A percentile compares a stretch with the other conserved stretches of the same genome.
These are phyloP conservation scores for Pseudotsuga menziesii DNA, from an alignment of 75 land plant species.

Conservation along the genomic window DNA sequence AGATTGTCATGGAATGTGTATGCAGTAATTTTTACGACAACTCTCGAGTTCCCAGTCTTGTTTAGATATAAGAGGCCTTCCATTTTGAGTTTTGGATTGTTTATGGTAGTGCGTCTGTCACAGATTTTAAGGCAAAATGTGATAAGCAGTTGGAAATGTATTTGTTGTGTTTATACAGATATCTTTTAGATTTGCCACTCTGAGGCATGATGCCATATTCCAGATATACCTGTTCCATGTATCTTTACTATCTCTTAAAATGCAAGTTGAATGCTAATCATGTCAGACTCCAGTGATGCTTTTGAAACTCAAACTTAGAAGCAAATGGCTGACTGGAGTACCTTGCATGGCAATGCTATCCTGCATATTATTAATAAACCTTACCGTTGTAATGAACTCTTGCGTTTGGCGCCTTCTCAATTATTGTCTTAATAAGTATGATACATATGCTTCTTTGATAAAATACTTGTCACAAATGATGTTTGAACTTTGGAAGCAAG, in stretches of 20 bases:
- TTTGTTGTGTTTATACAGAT: neutral
- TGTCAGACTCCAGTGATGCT: neutral
- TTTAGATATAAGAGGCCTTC: neutral
- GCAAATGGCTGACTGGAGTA: neutral
- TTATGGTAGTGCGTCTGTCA: neutral
- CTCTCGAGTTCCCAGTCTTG: neutral
- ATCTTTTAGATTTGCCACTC: neutral
- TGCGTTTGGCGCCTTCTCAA: no score
- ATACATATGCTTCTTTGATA: neutral
- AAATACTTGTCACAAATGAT: neutral
- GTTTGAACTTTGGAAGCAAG: slow-evolving; percentile 8
- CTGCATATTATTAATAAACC: neutral
- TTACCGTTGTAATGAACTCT: neutral
- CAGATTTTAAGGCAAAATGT: neutral
- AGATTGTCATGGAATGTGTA: neutral
- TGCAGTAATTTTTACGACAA: neutral
- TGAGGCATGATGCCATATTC: neutral
- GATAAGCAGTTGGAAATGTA: neutral
- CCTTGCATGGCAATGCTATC: neutral
- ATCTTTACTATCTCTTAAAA: neutral
- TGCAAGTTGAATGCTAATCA: neutral
- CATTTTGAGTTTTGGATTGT: neutral
- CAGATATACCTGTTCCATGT: neutral
- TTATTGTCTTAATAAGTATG: no score
- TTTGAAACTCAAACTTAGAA: neutral